Evolutionary conservation across 768 basidiomycete species (phyloP).

Genomic region (Heimioporus sp.): DNA sequence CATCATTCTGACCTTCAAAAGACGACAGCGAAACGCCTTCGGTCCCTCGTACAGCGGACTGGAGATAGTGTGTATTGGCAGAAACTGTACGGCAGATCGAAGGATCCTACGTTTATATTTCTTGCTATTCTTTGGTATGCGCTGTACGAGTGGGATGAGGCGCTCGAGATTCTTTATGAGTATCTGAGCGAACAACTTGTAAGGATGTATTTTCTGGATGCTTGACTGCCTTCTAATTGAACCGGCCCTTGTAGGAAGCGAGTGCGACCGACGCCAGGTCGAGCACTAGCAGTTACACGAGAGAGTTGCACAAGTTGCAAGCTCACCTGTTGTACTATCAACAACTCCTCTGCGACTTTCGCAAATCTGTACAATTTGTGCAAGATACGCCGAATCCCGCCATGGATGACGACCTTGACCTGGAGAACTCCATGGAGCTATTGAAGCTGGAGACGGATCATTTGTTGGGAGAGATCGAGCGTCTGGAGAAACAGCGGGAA

Average conservation of each 20-base stretch:
- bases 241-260: constrained; percentile 39
- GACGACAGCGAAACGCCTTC: constrained; percentile 27
- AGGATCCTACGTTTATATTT: constrained; percentile 33
- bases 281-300: constrained; percentile 35
- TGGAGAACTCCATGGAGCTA: constrained; percentile 4
- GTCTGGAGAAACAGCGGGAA: constrained; percentile 29
- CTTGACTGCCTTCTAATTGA: not conserved
- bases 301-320: constrained; percentile 54
- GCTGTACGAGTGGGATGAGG: constrained; percentile 61
- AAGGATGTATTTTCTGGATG: not conserved
- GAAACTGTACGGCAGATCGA: constrained; percentile 29
- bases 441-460: constrained; percentile 19
- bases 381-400: constrained; percentile 48
- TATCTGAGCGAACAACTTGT: constrained; percentile 50
- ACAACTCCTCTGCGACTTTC: constrained; percentile 53
- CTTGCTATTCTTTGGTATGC: constrained; percentile 54
- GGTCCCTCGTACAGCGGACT: constrained; percentile 31
- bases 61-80: constrained; percentile 38
- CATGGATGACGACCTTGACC: constrained; percentile 27
- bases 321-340: constrained; percentile 58
- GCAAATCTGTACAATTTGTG: constrained; percentile 50
- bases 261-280: constrained; percentile 28
- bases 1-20: constrained; percentile 21
- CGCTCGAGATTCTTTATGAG: constrained; percentile 48
- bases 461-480: constrained; percentile 43